Percentiles rank a stretch among this genome's conserved stretches.
These are phyloP conservation scores for Cladosporium phlei DNA, from an alignment of 2,329 filamentous ascomycete species.

Conservation along the genomic window DNA sequence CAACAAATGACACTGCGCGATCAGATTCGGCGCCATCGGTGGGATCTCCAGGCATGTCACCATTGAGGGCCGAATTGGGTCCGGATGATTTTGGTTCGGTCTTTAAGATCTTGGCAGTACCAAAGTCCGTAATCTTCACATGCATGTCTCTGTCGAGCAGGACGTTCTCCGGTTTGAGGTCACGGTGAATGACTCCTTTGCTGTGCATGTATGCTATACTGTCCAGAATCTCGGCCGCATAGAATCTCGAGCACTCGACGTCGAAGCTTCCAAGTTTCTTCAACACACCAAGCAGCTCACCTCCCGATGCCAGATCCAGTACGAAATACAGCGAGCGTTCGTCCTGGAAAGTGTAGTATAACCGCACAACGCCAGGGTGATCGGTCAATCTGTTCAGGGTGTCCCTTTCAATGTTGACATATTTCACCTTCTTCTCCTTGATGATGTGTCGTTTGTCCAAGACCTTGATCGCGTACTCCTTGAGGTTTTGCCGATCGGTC, in stretches of 20 bases:
- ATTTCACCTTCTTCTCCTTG: slow-evolving; percentile 99
- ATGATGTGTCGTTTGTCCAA: slow-evolving; percentile 98
- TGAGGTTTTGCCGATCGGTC: slow-evolving; percentile 86
- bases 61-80: slow-evolving; percentile 16
- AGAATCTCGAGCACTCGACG: slow-evolving; percentile 88
- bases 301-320: slow-evolving; percentile 84
- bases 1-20: slow-evolving; percentile 89
- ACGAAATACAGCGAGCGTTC: slow-evolving; percentile 96
- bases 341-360: slow-evolving; percentile 99
- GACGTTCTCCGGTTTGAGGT: slow-evolving; percentile 95
- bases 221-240: slow-evolving; percentile 91
- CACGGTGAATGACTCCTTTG: slow-evolving; percentile 89
- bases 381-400: slow-evolving; percentile 93
- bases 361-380: slow-evolving; percentile 88
- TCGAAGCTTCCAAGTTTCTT: slow-evolving; percentile 96
- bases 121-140: slow-evolving; percentile 98
- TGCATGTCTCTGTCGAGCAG: slow-evolving; percentile 93
- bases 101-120: slow-evolving; percentile 83
- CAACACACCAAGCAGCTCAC: slow-evolving; percentile 84
- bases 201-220: slow-evolving; percentile 98
- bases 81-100: slow-evolving; percentile 45
- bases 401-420: slow-evolving; percentile 99
- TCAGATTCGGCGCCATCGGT: slow-evolving; percentile 59
- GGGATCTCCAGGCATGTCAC: slow-evolving; percentile 42
- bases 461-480: slow-evolving; percentile 97